phyloP scores from a whole-genome alignment of 73 alveolate species.

The Effrenium voratum region DNA sequence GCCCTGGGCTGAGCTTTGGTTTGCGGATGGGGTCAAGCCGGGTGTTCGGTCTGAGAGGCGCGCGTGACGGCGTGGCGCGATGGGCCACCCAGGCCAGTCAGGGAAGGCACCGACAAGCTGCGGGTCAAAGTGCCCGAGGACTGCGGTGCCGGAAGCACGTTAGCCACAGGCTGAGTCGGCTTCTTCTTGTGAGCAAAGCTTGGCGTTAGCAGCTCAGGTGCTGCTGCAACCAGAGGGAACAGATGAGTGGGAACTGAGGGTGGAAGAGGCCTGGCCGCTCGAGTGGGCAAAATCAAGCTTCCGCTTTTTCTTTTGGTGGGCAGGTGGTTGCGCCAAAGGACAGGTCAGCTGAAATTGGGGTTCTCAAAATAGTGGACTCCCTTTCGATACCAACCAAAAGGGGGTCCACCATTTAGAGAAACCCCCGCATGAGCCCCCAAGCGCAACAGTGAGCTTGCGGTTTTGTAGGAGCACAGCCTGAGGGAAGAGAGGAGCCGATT shows the following conservation, averaged over 20 bases:
- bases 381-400: no score
- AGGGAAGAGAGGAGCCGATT: no score
- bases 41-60: no score
- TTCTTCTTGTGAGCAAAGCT: not conserved
- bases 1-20: slow-evolving; percentile 13
- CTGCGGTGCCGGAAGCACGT: slow-evolving; percentile 78
- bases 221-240: slow-evolving; percentile 81
- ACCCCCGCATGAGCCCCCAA: no score
- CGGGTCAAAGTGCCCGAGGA: slow-evolving; percentile 75
- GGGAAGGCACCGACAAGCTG: slow-evolving; percentile 71
- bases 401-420: no score
- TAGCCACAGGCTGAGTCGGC: not conserved
- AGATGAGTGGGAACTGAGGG: slow-evolving; percentile 70
- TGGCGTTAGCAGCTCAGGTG: slow-evolving; percentile 10
- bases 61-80: no score
- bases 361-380: no score
- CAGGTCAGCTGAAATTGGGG: no score
- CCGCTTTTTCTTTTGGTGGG: not conserved
- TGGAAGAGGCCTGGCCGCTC: slow-evolving; percentile 23
- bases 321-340: slow-evolving; percentile 26
- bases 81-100: slow-evolving; percentile 59
- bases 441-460: no score
- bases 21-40: no score
- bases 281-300: not conserved
- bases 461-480: no score